Percentiles rank a stretch among this genome's conserved stretches.
These are phyloP conservation scores for Eucalyptus cladocalyx DNA, from an alignment of 345 rosid species.

Conservation along the genomic window DNA sequence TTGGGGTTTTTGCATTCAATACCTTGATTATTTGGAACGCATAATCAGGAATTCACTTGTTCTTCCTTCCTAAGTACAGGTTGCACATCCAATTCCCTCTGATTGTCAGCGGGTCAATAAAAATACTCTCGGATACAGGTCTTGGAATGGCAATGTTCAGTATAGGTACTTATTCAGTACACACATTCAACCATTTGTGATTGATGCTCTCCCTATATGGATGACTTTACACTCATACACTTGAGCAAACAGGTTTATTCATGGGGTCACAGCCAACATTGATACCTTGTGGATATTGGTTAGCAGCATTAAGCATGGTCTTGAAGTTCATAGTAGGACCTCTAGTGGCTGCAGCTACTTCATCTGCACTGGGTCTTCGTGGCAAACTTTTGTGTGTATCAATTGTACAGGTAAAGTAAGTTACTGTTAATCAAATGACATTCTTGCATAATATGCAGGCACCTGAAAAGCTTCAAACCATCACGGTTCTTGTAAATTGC, in stretches of 20 bases:
- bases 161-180: neutral
- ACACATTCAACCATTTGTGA: neutral
- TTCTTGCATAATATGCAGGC: neutral
- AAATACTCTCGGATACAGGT: conserved; percentile 1
- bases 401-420: neutral
- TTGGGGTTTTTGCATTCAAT: neutral
- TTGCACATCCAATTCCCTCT: neutral
- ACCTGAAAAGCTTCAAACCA: neutral
- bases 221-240: neutral
- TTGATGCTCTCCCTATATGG: neutral
- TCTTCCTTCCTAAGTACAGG: neutral
- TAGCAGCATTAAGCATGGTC: neutral
- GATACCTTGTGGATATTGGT: neutral
- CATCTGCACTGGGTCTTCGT: neutral
- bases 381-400: neutral
- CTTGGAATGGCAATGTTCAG: conserved; percentile 13
- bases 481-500: neutral
- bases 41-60: neutral
- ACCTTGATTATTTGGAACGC: neutral
- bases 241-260: neutral
- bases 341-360: neutral
- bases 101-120: neutral
- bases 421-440: too few species aligned
- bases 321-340: conserved; percentile 5
- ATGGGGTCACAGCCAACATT: conserved; percentile 4